A percentile compares a stretch with the other conserved stretches of the same genome.
Evolutionary conservation across 2,329 filamentous ascomycete genomes (phyloP).

Genomic region (Cercospora sp.): DNA sequence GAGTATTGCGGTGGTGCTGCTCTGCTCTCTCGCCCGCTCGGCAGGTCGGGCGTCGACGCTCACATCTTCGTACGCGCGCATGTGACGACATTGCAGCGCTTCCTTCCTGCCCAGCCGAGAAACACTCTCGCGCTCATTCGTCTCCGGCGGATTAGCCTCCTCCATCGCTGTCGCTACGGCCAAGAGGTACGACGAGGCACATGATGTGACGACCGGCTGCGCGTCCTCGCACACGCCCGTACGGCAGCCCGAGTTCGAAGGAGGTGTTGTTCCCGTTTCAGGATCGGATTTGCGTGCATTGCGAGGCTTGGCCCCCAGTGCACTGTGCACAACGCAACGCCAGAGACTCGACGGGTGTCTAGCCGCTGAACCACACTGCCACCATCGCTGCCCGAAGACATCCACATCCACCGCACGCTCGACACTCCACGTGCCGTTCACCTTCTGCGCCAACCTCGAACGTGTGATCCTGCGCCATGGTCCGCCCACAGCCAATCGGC

Average conservation of each 20-base stretch:
- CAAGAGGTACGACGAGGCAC: not conserved
- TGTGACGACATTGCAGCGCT: not conserved
- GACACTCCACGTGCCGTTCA: not conserved
- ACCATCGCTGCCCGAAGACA: not conserved
- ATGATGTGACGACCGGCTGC: not conserved
- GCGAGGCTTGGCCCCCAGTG: not conserved
- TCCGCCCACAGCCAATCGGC: not conserved
- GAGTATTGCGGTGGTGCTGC: not conserved
- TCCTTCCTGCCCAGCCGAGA: not conserved
- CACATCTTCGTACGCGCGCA: not conserved
- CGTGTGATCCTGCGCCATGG: not conserved
- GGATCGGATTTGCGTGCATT: not conserved
- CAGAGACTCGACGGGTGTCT: not conserved
- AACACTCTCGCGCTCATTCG: not conserved
- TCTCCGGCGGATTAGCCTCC: not conserved
- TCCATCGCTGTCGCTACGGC: not conserved
- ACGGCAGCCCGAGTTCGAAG: not conserved
- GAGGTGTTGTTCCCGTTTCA: not conserved
- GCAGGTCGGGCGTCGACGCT: not conserved
- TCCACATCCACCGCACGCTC: not conserved
- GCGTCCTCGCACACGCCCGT: not conserved
- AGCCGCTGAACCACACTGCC: not conserved
- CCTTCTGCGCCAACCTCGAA: not conserved
- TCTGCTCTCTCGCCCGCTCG: not conserved
- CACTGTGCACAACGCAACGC: not conserved